Base-by-base conservation (phyloP, 768 basidiomycete genomes). In the Pholiota microspora region DNA sequence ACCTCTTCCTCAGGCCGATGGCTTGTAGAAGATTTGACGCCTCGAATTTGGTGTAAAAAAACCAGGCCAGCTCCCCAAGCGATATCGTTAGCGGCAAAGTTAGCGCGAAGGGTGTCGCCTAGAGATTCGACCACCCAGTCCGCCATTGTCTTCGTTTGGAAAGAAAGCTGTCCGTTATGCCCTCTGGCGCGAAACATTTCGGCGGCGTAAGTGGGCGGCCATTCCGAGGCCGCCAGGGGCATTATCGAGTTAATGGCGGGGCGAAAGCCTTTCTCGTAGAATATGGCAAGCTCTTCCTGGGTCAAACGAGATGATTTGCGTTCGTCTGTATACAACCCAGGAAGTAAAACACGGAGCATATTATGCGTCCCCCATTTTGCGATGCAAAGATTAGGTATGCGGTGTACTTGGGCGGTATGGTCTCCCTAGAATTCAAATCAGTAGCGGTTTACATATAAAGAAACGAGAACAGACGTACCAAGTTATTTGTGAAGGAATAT, bases 321-420 rank as follows among this genome's bases (percentile, higher is more conserved):
- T 1, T 58, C 56, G 1, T 29, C 24, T 18, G 27, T 23, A 28
- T 56, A 63, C 0, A 68, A 59, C 0, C 8, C 18, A 0, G 67
- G 69, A 46, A 69, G 63, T 13, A 67, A 61, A n/a, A 65, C 40
- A 29, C 64, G 51, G 1, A 69, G 36, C n/a, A 55, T 34, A 32
- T 62, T 54, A 6, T 59, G 56, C 4, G 44, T 12, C 0, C 55
- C 62, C 47, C 62, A 69, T 6, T 27, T 53, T 0, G 55, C 64
- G 24, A 66, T 45, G 24, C 59, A 49, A n/a, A 67, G 53, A 45
- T 69, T 69, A 0, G 65, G 66, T 1, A 69, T 64, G 1, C 48
- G 29, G 32, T 69, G 63, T 1, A 60, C 23, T 1, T 24, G 50
- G 4, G 42, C 13, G 18, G 15, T 51, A 27, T 7, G 1, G n/a